Evolutionary conservation across 1,139 yeast species (phyloP).

Genomic region (Yamadazyma aaseri): DNA sequence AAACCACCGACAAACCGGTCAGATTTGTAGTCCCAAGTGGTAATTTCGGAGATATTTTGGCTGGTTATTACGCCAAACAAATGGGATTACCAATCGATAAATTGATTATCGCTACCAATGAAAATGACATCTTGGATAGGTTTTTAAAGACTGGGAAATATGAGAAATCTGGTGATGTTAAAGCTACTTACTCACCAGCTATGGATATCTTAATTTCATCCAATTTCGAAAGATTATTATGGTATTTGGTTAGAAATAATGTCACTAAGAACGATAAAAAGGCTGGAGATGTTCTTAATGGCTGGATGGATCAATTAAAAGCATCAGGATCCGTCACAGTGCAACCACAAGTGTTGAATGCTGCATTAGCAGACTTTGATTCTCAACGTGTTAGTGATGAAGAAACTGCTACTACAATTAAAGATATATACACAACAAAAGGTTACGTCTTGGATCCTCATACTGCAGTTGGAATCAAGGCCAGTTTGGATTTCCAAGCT

Average conservation of each 20-base stretch:
- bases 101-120: slow-evolving; percentile 91
- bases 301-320: slow-evolving; percentile 82
- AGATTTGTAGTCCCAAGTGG: slow-evolving; percentile 96
- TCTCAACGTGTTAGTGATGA: slow-evolving; percentile 79
- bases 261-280: slow-evolving; percentile 55
- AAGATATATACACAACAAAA: slow-evolving; percentile 60
- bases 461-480: slow-evolving; percentile 89
- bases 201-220: slow-evolving; percentile 97
- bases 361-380: slow-evolving; percentile 68
- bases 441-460: slow-evolving; percentile 94
- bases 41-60: slow-evolving; percentile 95
- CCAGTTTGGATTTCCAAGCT: slow-evolving; percentile 62
- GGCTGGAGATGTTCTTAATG: slow-evolving; percentile 71
- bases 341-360: slow-evolving; percentile 58
- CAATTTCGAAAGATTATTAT: slow-evolving; percentile 90
- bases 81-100: slow-evolving; percentile 93
- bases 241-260: slow-evolving; percentile 85
- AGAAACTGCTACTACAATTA: slow-evolving; percentile 77
- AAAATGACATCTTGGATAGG: slow-evolving; percentile 91
- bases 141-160: slow-evolving; percentile 85
- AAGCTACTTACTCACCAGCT: slow-evolving; percentile 93
- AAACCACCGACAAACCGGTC: slow-evolving; percentile 43
- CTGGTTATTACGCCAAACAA: slow-evolving; percentile 90
- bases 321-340: slow-evolving; percentile 73
- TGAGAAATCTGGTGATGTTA: slow-evolving; percentile 68